These are phyloP conservation scores for Dysphania ambrosioides DNA, from an alignment of 148 eudicot genomes.

Conservation along the genomic window DNA sequence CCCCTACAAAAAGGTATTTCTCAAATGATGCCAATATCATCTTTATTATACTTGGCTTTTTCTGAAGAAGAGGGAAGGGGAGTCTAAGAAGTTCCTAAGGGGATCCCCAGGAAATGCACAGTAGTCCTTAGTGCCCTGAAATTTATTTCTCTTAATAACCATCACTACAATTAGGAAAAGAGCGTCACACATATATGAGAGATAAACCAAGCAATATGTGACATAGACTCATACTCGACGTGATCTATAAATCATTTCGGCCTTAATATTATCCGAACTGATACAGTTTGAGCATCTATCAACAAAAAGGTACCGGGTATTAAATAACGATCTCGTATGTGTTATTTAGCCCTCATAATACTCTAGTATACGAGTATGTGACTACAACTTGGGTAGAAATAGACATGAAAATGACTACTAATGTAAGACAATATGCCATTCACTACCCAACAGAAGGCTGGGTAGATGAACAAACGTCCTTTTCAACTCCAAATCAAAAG, in stretches of 20 bases:
- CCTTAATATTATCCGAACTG: background rate
- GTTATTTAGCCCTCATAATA: background rate
- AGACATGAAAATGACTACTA: conserved; percentile 3
- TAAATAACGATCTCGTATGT: background rate
- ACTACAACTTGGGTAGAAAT: background rate
- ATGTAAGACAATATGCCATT: background rate
- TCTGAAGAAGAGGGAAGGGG: no score
- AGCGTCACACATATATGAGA: background rate
- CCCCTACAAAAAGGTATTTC: no score
- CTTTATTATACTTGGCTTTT: background rate
- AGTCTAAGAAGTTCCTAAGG: no score
- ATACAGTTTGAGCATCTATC: background rate
- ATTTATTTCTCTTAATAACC: no score
- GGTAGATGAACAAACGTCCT: conserved; percentile 1
- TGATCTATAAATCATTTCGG: background rate
- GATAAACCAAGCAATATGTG: background rate
- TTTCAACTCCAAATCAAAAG: conserved; percentile 6
- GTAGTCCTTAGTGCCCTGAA: no score
- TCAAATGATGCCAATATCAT: background rate
- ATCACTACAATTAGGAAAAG: no score
- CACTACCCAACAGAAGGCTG: background rate
- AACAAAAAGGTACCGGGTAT: background rate
- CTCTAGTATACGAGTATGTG: background rate
- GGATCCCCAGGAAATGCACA: no score
- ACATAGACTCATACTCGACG: background rate